These are phyloP conservation scores for Backusella morwellensis DNA, from an alignment of 192 early-diverging fungal species.

Conservation along the genomic window DNA sequence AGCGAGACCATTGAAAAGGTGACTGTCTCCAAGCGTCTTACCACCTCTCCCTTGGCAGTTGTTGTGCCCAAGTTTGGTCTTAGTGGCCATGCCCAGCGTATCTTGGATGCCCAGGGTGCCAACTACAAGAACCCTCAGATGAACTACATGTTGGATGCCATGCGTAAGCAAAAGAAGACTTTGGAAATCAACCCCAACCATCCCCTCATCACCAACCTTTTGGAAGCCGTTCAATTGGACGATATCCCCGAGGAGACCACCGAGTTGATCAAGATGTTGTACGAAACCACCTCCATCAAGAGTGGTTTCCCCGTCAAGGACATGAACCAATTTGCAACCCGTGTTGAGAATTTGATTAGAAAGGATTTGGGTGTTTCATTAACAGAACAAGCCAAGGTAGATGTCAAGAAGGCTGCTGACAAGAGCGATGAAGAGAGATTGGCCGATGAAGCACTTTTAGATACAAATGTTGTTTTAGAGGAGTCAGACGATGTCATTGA, in stretches of 20 bases:
- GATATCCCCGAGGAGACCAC: conserved; percentile 44
- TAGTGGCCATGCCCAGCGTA: conserved; percentile 63
- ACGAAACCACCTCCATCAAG: conserved; percentile 62
- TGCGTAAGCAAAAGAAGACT: conserved; percentile 58
- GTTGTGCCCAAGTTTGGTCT: conserved; percentile 58
- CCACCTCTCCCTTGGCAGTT: conserved; percentile 75
- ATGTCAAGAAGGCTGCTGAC: conserved; percentile 34
- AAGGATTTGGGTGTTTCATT: conserved; percentile 47
- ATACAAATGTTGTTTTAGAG: conserved; percentile 24
- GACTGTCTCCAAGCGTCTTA: conserved; percentile 71
- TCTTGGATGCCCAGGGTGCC: conserved; percentile 56
- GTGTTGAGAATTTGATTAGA: conserved; percentile 54
- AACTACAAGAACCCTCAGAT: conserved; percentile 36
- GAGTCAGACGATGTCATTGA: conserved; percentile 17
- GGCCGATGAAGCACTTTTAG: conserved; percentile 15
- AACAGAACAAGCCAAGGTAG: conserved; percentile 41
- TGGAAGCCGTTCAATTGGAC: conserved; percentile 48
- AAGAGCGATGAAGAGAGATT: conserved; percentile 29
- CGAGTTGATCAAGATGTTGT: conserved; percentile 53
- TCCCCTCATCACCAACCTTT: conserved; percentile 54
- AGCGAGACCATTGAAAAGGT: conserved; percentile 55
- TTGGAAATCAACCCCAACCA: conserved; percentile 70
- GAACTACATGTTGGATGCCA: conserved; percentile 44
- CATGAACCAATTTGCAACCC: conserved; percentile 47
- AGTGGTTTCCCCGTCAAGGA: conserved; percentile 62